Evolutionary conservation across 352 stramenopile genomes (phyloP).

Genomic region (Phytophthora agathidicida): DNA sequence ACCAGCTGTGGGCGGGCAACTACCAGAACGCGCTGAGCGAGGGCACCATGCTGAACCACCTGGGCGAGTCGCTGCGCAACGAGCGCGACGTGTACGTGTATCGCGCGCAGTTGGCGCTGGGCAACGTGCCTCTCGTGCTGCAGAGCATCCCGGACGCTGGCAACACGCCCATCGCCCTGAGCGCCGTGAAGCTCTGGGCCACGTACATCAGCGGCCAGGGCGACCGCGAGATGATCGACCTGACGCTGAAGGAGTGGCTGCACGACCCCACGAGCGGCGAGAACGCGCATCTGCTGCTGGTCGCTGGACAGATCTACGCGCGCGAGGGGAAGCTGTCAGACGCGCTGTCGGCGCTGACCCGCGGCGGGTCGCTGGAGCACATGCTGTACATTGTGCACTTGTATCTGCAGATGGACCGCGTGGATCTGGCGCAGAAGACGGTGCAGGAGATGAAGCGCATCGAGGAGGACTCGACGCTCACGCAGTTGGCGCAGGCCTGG

Average conservation of each 20-base stretch:
- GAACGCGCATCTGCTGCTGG: conserved; percentile 93
- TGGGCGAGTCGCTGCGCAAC: conserved; percentile 85
- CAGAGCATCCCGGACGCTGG: conserved; percentile 80
- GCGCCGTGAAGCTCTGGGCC: conserved; percentile 88
- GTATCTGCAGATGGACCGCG: conserved; percentile 94
- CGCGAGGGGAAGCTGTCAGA: conserved; percentile 93
- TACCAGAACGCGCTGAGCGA: conserved; percentile 95
- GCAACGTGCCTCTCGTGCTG: conserved; percentile 91
- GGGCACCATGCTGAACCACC: conserved; percentile 83
- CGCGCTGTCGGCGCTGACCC: conserved; percentile 92
- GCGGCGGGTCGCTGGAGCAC: conserved; percentile 94
- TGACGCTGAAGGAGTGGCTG: conserved; percentile 93
- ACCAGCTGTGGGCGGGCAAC: conserved; percentile 97
- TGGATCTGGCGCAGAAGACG: conserved; percentile 92
- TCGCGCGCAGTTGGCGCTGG: conserved; percentile 90
- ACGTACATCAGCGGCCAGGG: conserved; percentile 77
- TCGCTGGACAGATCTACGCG: conserved; percentile 94
- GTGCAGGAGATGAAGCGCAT: conserved; percentile 90
- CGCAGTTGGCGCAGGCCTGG: conserved; percentile 93
- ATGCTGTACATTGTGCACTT: conserved; percentile 85
- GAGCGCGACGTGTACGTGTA: conserved; percentile 96
- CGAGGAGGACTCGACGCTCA: conserved; percentile 97
- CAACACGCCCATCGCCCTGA: conserved; percentile 72
- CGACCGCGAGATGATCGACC: conserved; percentile 88
- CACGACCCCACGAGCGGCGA: conserved; percentile 74